Evolutionary conservation across 2,329 filamentous ascomycete species (phyloP), one percentile per base, ranked within the genome.

Genomic region (Trichoderma citrinoviride): DNA sequence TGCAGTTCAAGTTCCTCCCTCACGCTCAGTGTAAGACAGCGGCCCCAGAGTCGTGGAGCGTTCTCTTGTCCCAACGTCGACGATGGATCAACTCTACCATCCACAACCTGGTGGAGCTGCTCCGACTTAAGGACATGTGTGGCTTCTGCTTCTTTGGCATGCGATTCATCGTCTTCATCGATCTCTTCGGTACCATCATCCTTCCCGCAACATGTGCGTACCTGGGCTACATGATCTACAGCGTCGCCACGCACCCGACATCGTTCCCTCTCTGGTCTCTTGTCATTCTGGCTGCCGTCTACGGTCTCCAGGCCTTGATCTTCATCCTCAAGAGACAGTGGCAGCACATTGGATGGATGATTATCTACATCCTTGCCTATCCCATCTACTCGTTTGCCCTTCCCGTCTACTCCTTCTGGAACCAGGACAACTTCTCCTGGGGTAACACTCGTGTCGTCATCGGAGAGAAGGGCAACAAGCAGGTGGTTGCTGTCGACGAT

Each of bases 71-170:
- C n/a, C 95, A 99, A 77, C 89, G 95, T 83, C 93, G 95, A 82
- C 90, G 95, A 76, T 99, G 95, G 95, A 99, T 99, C 78, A 99
- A 99, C 80, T 98, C 95, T 1, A 99, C 95, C 10, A 90, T 99
- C 67, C 95, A 99, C 83, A 99, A 99, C 76, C 78, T 99, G 74
- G 90, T 90, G 27, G 95, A 99, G 77, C 82, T 99, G 73, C 89
- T 97, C 75, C 90, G 90, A 72, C 84, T 99, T 53, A 90, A 93
- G 76, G 93, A 99, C 73, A 89, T 99, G 77, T 99, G 95, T 75
- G 95, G 95, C 70, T 99, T 99, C 87, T 99, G 95, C 81, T 97
- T 91, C 80, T 98, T 98, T 83, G 93, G 91, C 68, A 98, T 98
- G 94, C 89, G 94, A 68, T 97, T 98, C 72, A 87, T 98, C 68